Conservation (phyloP, 305 asterid genomes). For the Fraxinus nigra region DNA sequence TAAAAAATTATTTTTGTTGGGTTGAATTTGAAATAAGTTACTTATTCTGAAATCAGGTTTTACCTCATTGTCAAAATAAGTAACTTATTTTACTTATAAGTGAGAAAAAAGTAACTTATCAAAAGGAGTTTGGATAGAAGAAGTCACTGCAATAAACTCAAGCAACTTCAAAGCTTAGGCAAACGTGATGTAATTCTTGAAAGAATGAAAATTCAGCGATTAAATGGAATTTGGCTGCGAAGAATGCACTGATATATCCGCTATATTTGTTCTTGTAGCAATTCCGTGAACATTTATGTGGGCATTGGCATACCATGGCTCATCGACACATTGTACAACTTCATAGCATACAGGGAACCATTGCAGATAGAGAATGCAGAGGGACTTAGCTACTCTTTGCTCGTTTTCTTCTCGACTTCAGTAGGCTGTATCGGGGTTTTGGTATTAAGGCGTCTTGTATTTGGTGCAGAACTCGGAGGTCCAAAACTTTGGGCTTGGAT, state of each 20-base stretch:
- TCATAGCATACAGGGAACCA: conserved; percentile 63
- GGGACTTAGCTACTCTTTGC: conserved; percentile 77
- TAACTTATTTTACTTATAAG: not conserved
- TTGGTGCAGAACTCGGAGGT: conserved; percentile 91
- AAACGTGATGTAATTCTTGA: not conserved
- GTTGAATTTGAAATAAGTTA: not conserved
- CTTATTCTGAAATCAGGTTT: not conserved
- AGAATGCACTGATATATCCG: not conserved
- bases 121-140: not conserved
- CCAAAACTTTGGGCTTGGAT: conserved; percentile 84
- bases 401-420: conserved; percentile 79
- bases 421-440: conserved; percentile 72
- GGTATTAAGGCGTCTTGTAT: conserved; percentile 64
- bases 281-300: conserved; percentile 86
- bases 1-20: not conserved
- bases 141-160: not conserved
- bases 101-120: not conserved
- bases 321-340: conserved; percentile 76
- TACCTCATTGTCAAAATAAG: not conserved
- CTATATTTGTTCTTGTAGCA: conserved; percentile 39
- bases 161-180: not conserved
- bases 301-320: conserved; percentile 95
- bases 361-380: conserved; percentile 62
- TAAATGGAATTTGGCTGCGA: not conserved
- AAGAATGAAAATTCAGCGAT: not conserved